A percentile compares a stretch with the other conserved stretches of the same genome.
These are phyloP conservation scores for Sorghum bicolor DNA, from an alignment of 176 grass and related monocot genomes.

Conservation along the genomic window DNA sequence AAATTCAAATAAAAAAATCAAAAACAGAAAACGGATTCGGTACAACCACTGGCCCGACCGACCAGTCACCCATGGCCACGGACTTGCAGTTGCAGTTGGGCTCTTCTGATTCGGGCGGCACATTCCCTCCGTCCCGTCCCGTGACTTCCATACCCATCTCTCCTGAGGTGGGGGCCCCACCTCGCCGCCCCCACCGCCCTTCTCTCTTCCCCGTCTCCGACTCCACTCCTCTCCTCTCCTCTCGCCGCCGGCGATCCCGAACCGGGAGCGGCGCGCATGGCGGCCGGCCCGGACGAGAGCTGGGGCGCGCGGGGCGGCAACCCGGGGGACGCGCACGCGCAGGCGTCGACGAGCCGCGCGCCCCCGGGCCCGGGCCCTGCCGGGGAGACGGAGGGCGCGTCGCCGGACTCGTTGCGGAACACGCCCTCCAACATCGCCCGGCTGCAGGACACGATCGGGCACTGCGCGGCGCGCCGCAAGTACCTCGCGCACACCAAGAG, in stretches of 20 bases:
- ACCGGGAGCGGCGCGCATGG: slow-evolving; percentile 13
- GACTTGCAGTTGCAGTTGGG: not conserved
- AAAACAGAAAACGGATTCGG: not conserved
- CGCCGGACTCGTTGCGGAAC: slow-evolving; percentile 78
- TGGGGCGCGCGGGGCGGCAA: not conserved
- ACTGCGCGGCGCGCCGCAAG: slow-evolving; percentile 69
- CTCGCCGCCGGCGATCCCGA: not conserved
- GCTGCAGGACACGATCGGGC: slow-evolving; percentile 74
- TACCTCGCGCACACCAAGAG: slow-evolving; percentile 90
- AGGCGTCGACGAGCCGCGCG: slow-evolving; percentile 31
- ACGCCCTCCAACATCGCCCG: slow-evolving; percentile 82
- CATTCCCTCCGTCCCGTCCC: not conserved
- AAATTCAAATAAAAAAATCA: too few species aligned
- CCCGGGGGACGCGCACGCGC: not conserved
- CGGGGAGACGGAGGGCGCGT: slow-evolving; percentile 32
- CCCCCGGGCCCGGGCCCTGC: not conserved
- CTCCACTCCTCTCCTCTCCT: not conserved
- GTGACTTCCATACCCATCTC: not conserved
- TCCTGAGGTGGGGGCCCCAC: not conserved
- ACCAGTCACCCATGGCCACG: not conserved
- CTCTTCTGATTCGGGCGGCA: not conserved
- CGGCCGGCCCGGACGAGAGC: not conserved
- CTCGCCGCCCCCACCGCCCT: not conserved
- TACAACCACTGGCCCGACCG: not conserved
- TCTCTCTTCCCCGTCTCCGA: not conserved